Conservation (phyloP, 116 monocot genomes). For the Papilionanthe hybrid region DNA sequence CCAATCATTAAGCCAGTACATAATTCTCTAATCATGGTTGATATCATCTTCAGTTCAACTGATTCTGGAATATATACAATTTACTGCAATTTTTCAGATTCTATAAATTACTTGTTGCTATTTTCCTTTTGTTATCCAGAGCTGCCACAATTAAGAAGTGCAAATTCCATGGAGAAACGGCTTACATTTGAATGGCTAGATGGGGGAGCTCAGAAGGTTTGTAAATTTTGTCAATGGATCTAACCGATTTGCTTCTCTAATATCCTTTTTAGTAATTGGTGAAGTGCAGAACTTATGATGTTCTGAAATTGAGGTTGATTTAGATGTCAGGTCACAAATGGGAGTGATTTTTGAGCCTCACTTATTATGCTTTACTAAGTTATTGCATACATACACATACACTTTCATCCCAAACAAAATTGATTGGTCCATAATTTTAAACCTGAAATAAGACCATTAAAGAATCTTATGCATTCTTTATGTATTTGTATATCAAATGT, state of each 20-base stretch:
- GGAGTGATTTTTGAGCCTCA: too few relatives aligned
- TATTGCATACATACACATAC: too few relatives aligned
- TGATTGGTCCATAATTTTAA: too few relatives aligned
- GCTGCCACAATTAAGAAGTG: constrained; percentile 84
- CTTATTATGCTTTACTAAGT: too few relatives aligned
- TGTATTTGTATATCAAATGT: too few relatives aligned
- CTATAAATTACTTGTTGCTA: neutral
- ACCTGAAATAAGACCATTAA: too few relatives aligned
- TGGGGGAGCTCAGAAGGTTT: constrained; percentile 77
- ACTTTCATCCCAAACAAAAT: too few relatives aligned
- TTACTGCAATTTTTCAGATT: neutral
- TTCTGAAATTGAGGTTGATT: neutral
- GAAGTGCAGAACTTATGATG: neutral
- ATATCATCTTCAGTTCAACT: neutral
- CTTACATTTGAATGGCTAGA: constrained; percentile 93
- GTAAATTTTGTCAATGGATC: constrained; percentile 6
- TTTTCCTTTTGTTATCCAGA: constrained; percentile 36
- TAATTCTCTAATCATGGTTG: too few relatives aligned
- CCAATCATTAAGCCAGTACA: too few relatives aligned
- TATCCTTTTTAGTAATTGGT: neutral
- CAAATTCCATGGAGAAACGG: constrained; percentile 66
- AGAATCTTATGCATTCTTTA: too few relatives aligned
- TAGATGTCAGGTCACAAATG: too few relatives aligned
- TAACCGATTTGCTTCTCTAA: neutral
- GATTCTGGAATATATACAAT: neutral